Conservation (phyloP, 1,139 yeast genomes). For the Geotrichum bryndzae region DNA sequence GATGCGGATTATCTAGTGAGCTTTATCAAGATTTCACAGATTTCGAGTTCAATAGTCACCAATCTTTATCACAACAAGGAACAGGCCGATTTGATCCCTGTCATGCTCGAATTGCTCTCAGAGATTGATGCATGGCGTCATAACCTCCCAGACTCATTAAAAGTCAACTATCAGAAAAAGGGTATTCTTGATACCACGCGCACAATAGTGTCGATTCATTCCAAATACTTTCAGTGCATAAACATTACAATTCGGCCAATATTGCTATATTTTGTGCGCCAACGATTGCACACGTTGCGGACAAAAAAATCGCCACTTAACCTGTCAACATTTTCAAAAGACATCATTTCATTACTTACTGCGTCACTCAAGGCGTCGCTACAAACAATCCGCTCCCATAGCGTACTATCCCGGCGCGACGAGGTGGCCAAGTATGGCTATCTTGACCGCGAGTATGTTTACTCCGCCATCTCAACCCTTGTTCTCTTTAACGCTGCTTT, state of each 20-base stretch:
- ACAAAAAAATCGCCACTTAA: slow-evolving; percentile 53
- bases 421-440: slow-evolving; percentile 72
- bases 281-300: slow-evolving; percentile 49
- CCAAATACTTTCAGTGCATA: slow-evolving; percentile 81
- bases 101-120: slow-evolving; percentile 64
- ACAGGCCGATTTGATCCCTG: slow-evolving; percentile 61
- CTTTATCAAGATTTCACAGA: slow-evolving; percentile 75
- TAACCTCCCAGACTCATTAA: slow-evolving; percentile 56
- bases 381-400: slow-evolving; percentile 57
- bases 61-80: slow-evolving; percentile 64
- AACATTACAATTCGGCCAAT: slow-evolving; percentile 78
- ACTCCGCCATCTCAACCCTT: slow-evolving; percentile 74
- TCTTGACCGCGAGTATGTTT: slow-evolving; percentile 82
- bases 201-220: slow-evolving; percentile 68
- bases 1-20: slow-evolving; percentile 73
- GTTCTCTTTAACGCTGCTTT: slow-evolving; percentile 73
- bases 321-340: slow-evolving; percentile 60
- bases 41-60: slow-evolving; percentile 67
- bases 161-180: slow-evolving; percentile 55
- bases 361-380: slow-evolving; percentile 82
- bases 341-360: slow-evolving; percentile 64
- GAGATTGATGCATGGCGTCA: slow-evolving; percentile 67
- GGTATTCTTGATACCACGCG: slow-evolving; percentile 48
- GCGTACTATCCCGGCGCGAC: slow-evolving; percentile 39
- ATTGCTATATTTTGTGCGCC: slow-evolving; percentile 69